These are phyloP conservation scores for Fusarium continuum DNA, from an alignment of 2,329 filamentous ascomycete genomes.

Conservation along the genomic window DNA sequence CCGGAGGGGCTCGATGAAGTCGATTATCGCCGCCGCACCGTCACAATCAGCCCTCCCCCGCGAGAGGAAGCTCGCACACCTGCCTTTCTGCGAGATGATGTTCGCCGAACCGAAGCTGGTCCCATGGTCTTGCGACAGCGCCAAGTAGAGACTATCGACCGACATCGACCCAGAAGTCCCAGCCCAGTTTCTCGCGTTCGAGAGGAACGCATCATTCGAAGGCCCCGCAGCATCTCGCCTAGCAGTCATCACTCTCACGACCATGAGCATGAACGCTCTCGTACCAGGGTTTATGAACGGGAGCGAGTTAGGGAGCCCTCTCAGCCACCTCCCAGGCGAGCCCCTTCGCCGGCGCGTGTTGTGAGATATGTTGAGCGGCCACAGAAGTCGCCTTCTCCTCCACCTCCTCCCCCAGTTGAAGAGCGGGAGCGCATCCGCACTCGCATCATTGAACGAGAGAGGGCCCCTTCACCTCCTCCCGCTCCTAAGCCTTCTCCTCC, in stretches of 20 bases:
- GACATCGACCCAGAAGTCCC: slow-evolving; percentile 57
- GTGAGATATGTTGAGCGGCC: slow-evolving; percentile 54
- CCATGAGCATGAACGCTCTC: slow-evolving; percentile 52
- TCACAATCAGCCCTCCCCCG: slow-evolving; percentile 54
- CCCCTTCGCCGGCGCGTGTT: slow-evolving; percentile 49
- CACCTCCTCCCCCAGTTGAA: slow-evolving; percentile 24
- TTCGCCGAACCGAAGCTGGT: slow-evolving; percentile 58
- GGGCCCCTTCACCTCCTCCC: slow-evolving; percentile 46
- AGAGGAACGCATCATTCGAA: slow-evolving; percentile 55
- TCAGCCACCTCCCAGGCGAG: slow-evolving; percentile 50
- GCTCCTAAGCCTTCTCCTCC: slow-evolving; percentile 62
- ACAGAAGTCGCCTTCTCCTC: slow-evolving; percentile 50
- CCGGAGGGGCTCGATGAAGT: slow-evolving; percentile 49
- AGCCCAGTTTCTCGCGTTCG: slow-evolving; percentile 53
- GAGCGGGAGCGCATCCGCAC: slow-evolving; percentile 59
- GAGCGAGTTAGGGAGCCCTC: slow-evolving; percentile 51
- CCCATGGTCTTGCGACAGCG: slow-evolving; percentile 64
- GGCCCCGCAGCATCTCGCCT: slow-evolving; percentile 56
- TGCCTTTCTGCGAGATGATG: slow-evolving; percentile 62
- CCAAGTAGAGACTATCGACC: slow-evolving; percentile 64
- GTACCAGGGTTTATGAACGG: slow-evolving; percentile 39
- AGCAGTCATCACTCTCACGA: slow-evolving; percentile 45
- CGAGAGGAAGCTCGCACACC: slow-evolving; percentile 59
- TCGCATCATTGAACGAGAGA: slow-evolving; percentile 59
- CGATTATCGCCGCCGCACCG: slow-evolving; percentile 45